phyloP scores from a whole-genome alignment of 768 basidiomycete genomes.

The Hydnomerulius pinastri region DNA sequence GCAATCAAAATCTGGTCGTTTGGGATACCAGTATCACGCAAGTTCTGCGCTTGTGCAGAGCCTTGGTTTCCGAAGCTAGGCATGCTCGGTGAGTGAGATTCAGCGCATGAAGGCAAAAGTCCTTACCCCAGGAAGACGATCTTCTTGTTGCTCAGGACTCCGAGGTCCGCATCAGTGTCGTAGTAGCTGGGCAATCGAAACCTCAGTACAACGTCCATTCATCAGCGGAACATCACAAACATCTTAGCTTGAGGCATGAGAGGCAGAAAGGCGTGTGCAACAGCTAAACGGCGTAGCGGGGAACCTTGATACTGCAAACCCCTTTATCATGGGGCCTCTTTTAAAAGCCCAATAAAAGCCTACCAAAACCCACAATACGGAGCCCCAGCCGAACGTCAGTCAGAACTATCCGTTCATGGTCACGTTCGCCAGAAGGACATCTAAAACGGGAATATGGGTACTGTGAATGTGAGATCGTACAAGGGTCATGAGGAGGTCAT shows the following conservation, averaged over 20 bases:
- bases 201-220: not conserved
- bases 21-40: constrained; percentile 62
- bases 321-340: too few relatives aligned
- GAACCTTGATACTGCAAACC: not conserved
- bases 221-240: constrained; percentile 33
- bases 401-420: not conserved
- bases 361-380: not conserved
- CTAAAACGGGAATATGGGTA: constrained; percentile 4
- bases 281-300: not conserved
- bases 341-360: too few relatives aligned
- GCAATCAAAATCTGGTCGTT: constrained; percentile 63
- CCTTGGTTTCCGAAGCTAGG: constrained; percentile 65
- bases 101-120: not conserved
- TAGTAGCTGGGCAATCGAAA: constrained; percentile 40
- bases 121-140: constrained; percentile 63
- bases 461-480: constrained; percentile 11
- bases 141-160: constrained; percentile 46
- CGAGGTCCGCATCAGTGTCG: constrained; percentile 60
- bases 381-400: constrained; percentile 2
- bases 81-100: not conserved
- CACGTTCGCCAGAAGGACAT: constrained; percentile 12
- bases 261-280: not conserved
- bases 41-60: constrained; percentile 65
- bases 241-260: constrained; percentile 50
- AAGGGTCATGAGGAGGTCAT: constrained; percentile 18